Evolutionary conservation across 2,329 filamentous ascomycete species (phyloP), one percentile per base, ranked within the genome.

Genomic region (Fusarium multiceps): DNA sequence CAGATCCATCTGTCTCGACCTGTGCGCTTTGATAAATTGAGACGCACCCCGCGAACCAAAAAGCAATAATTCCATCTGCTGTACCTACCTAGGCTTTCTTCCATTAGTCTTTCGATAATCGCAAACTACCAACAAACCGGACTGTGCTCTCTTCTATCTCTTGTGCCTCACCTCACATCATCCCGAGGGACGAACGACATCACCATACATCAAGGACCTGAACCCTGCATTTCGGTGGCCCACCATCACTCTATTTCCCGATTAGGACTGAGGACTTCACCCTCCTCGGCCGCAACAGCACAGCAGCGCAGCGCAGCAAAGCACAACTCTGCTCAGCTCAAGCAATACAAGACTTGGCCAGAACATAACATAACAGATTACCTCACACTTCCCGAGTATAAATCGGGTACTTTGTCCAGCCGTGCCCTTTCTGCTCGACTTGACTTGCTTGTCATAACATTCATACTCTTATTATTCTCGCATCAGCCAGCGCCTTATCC

Each of bases 161-260:
- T 41, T 59, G 34, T 20, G 25, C 54, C 30, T 46, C 50, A 41
- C 62, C 62, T 69, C 66, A 55, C 58, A 63, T 70, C 63, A 59
- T 68, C 63, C 40, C 47, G 50, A 66, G 55, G 51, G 51, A 70
- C 69, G 48, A 55, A 70, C 69, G 56, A 59, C 66, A 69, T 68
- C 63, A 63, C 63, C 43, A 43, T 68, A 63, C 65, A 58, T 69
- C 50, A 67, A 57, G 62, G 57, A 59, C 49, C 67, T 71, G 66
- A 70, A 68, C 67, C 67, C 67, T 70, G 67, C 67, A 68, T 71
- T 53, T 63, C 40, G 43, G 32, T 49, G 63, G 66, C 61, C 66
- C 61, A 53, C 66, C 53, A 66, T 66, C 41, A 40, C 49, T 54
- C 47, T 56, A 64, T 58, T 64, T 55, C 63, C 61, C 32, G 40